Percentiles rank a stretch among this genome's conserved stretches.
These are phyloP conservation scores for Penicillium flavigenum DNA, from an alignment of 495 filamentous ascomycete species.

Conservation along the genomic window DNA sequence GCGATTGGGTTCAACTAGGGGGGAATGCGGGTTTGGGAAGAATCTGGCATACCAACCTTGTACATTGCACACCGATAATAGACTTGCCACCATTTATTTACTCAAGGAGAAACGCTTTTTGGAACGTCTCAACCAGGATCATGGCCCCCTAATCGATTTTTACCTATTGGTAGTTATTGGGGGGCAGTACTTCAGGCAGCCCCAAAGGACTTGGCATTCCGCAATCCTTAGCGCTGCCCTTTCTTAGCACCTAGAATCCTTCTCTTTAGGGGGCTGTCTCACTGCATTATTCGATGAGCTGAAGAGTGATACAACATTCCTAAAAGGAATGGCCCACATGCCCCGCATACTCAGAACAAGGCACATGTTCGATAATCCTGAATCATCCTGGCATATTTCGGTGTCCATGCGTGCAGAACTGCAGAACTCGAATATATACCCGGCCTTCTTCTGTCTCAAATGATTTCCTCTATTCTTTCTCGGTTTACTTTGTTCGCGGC, in stretches of 20 bases:
- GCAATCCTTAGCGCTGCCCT: neutral
- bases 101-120: neutral
- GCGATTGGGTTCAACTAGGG: neutral
- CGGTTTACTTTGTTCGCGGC: neutral
- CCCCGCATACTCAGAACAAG: constrained; percentile 1
- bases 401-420: neutral
- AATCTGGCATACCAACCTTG: constrained; percentile 18
- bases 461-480: neutral
- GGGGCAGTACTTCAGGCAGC: neutral
- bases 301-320: neutral
- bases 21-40: constrained; percentile 23
- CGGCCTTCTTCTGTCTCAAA: neutral
- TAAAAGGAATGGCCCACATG: constrained; percentile 15
- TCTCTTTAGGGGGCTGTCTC: neutral
- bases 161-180: neutral
- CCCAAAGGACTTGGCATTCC: neutral
- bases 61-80: neutral
- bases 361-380: neutral
- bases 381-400: constrained; percentile 15
- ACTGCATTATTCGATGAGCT: neutral
- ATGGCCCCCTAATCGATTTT: neutral
- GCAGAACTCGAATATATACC: constrained; percentile 3
- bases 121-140: neutral
- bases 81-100: neutral
- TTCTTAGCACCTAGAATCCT: neutral